Evolutionary conservation across 116 monocot genomes (phyloP).

Genomic region (Papilionanthe hybrid): DNA sequence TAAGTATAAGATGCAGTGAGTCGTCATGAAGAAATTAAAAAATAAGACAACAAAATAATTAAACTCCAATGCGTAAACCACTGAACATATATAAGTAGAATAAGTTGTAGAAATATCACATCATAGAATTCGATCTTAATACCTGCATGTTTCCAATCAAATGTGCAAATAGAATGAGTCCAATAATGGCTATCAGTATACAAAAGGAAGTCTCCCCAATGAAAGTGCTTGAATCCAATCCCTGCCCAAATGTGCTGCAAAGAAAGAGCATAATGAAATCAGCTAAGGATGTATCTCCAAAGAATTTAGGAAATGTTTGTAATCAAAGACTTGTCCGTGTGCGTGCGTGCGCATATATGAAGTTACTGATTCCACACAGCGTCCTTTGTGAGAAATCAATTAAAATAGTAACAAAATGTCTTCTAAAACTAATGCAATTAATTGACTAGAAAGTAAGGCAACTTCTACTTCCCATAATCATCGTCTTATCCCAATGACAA

Average conservation of each 20-base stretch:
- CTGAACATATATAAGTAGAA: background rate
- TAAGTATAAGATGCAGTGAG: background rate
- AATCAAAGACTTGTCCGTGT: background rate
- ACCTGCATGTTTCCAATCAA: conserved; percentile 99
- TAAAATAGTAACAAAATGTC: background rate
- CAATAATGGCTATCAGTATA: conserved; percentile 73
- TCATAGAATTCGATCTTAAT: conserved; percentile 4
- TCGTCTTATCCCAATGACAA: background rate
- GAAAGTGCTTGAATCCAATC: conserved; percentile 60
- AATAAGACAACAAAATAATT: background rate
- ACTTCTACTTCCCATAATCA: background rate
- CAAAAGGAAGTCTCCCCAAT: conserved; percentile 83
- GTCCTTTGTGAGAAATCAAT: background rate
- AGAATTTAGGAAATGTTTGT: background rate
- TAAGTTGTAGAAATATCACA: background rate
- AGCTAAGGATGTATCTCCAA: background rate
- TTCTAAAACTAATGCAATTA: background rate
- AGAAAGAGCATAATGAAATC: conserved; percentile 6
- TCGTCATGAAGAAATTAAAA: background rate
- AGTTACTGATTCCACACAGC: background rate
- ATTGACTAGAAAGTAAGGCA: background rate
- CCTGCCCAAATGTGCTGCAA: conserved; percentile 85
- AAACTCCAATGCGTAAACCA: background rate
- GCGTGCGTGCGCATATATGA: background rate
- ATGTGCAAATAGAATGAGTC: conserved; percentile 83